phyloP scores from a whole-genome alignment of 768 basidiomycete genomes.

The Boletus rubescentipes region DNA sequence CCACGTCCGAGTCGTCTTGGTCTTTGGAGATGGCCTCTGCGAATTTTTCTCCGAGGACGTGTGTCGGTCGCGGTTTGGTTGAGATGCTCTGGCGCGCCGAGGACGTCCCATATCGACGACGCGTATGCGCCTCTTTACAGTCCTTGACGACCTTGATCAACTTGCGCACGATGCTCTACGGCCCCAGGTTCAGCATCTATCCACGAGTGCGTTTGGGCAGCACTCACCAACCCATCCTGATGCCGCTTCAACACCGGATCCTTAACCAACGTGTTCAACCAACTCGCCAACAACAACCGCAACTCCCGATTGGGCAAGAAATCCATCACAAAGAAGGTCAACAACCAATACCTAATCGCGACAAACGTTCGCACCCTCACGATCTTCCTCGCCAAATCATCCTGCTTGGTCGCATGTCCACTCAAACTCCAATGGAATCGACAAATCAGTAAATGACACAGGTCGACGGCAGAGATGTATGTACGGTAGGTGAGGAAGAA shows the following conservation, averaged over 20 bases:
- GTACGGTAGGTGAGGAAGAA: slow-evolving; percentile 93
- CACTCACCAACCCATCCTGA: slow-evolving; percentile 70
- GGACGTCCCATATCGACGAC: slow-evolving; percentile 31
- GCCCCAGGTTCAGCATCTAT: slow-evolving; percentile 6
- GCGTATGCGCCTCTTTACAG: slow-evolving; percentile 67
- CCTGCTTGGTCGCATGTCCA: slow-evolving; percentile 38
- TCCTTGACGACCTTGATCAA: slow-evolving; percentile 82
- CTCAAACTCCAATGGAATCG: slow-evolving; percentile 87
- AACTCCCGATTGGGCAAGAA: slow-evolving; percentile 81
- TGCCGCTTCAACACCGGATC: slow-evolving; percentile 70
- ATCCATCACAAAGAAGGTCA: slow-evolving; percentile 88
- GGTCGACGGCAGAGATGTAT: slow-evolving; percentile 75
- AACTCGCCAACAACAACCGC: slow-evolving; percentile 67
- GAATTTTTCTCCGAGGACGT: slow-evolving; percentile 62
- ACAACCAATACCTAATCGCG: slow-evolving; percentile 85
- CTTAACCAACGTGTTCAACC: slow-evolving; percentile 75
- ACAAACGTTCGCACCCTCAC: slow-evolving; percentile 89
- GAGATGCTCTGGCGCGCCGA: slow-evolving; percentile 33
- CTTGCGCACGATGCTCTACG: slow-evolving; percentile 75
- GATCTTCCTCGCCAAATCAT: slow-evolving; percentile 71
- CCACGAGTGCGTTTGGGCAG: not conserved
- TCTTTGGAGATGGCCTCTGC: slow-evolving; percentile 51
- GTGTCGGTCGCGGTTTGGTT: slow-evolving; percentile 37
- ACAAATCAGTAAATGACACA: slow-evolving; percentile 79
- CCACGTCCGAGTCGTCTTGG: slow-evolving; percentile 69